A percentile compares a stretch with the other conserved stretches of the same genome.
phyloP scores from a whole-genome alignment of 1,284 basidiomycete species.

The Xerocomus nothofagi region DNA sequence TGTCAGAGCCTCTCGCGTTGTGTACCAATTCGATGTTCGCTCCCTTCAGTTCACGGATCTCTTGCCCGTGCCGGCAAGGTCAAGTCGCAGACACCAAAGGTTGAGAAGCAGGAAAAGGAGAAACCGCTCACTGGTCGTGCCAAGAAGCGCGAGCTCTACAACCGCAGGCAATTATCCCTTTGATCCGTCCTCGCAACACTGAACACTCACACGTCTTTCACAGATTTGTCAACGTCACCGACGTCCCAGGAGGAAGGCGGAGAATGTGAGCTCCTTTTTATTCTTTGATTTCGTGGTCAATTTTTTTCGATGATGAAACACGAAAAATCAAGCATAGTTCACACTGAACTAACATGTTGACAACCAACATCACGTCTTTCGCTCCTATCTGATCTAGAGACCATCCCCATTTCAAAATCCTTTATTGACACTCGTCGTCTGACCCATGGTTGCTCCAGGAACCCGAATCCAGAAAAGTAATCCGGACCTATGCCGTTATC shows the following conservation, averaged over 20 bases:
- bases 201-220: not conserved
- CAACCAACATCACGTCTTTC: conserved; percentile 31
- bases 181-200: not conserved
- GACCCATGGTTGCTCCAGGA: conserved; percentile 18
- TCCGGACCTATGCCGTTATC: too few relatives aligned
- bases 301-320: conserved; percentile 23
- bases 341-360: conserved; percentile 35
- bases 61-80: conserved; percentile 99
- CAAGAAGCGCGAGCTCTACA: conserved; percentile 94
- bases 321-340: conserved; percentile 32
- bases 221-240: conserved; percentile 93
- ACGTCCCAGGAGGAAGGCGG: conserved; percentile 87
- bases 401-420: not conserved
- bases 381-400: conserved; percentile 34
- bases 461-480: conserved; percentile 16
- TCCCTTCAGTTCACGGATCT: conserved; percentile 89
- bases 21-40: not conserved
- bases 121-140: conserved; percentile 93
- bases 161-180: conserved; percentile 72
- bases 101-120: conserved; percentile 97
- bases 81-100: conserved; percentile 95
- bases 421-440: conserved; percentile 2
- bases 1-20: conserved; percentile 1
- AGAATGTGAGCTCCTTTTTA: conserved; percentile 16
- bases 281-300: not conserved